Base-by-base conservation (phyloP, 2,329 filamentous ascomycete genomes). In the Calonectria ilicicola region DNA sequence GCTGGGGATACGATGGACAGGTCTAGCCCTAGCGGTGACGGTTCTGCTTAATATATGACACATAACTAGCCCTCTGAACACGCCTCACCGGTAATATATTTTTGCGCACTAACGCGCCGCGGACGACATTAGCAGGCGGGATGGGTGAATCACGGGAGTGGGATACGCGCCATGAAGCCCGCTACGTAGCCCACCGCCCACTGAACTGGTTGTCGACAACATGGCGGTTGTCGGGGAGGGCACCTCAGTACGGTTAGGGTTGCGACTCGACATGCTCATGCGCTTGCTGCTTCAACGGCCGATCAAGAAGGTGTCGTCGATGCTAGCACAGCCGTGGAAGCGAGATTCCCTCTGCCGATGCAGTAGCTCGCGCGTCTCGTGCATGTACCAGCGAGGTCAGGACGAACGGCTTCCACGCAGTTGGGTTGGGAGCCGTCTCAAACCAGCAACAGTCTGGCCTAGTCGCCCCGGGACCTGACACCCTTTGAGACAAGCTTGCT, bases 1-100 rank as follows among this genome's bases (percentile, higher is more conserved):
- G n/a, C n/a, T n/a, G n/a, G n/a, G n/a, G n/a, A n/a, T n/a, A n/a
- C n/a, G 7, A 35, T 35, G 32, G 53, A 17, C 32, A 17, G 32
- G 53, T 60, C 53, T 40, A 26, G 53, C 53, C 53, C 32, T 60
- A 60, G 53, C 53, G 53, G 53, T 40, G 53, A 40, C 32, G 21
- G 21, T 29, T 60, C 53, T 26, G 14, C 32, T 35, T 21, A 60
- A 60, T 60, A 60, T 60, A 60, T 60, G 32, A 40, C 32, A 60
- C 53, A 60, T 40, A 60, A 6, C 53, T 60, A 60, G 53, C 35
- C n/a, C 32, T 60, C 32, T 40, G 32, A 15, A 26, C 14, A n/a
- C 21, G 53, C 53, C 53, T 60, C 32, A 40, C 53, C 53, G 32
- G 21, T 60, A 60, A 60, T 60, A 60, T 60, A 60, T 60, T 60